phyloP scores from a whole-genome alignment of 306 rosid genomes.

The Castanea crenata region DNA sequence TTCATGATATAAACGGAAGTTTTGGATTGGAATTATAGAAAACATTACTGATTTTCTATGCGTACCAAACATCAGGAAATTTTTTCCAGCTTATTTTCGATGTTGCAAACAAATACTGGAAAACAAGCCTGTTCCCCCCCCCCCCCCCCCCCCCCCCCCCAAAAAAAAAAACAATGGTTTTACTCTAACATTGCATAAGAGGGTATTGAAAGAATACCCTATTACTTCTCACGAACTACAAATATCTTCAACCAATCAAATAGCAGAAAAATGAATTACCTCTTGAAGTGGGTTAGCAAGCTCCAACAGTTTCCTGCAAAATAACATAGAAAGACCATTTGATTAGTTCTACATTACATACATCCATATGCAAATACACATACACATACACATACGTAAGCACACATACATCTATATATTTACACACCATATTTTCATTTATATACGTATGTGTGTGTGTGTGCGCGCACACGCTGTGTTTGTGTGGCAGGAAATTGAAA shows the following conservation, averaged over 20 bases:
- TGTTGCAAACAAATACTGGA: no score
- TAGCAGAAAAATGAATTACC: slow-evolving; percentile 42
- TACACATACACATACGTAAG: background rate
- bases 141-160: no score
- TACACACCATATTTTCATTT: no score
- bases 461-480: background rate
- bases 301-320: slow-evolving; percentile 45
- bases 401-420: background rate
- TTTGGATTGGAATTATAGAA: no score
- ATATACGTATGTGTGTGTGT: no score
- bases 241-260: slow-evolving; percentile 5
- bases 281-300: slow-evolving; percentile 31
- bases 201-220: background rate
- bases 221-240: slow-evolving; percentile 7
- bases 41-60: no score
- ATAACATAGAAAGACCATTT: background rate
- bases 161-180: background rate
- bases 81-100: no score
- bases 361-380: background rate
- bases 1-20: no score
- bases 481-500: background rate
- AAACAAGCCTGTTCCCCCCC: no score
- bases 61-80: no score
- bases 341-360: background rate
- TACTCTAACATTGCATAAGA: background rate